These are phyloP conservation scores for Diaporthe batatas DNA, from an alignment of 2,329 filamentous ascomycete species.

Conservation along the genomic window DNA sequence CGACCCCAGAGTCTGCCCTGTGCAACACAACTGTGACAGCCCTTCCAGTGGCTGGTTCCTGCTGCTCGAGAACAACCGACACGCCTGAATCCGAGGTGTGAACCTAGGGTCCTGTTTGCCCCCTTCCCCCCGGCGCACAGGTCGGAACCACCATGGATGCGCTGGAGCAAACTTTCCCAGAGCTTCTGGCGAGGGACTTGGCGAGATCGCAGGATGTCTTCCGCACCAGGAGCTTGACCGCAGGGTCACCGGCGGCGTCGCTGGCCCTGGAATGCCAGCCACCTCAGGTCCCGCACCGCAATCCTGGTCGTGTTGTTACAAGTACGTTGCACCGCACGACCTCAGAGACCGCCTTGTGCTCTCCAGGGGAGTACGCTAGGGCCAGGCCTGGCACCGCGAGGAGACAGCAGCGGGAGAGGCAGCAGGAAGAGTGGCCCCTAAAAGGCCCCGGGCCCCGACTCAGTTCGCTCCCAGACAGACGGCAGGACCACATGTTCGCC, in stretches of 20 bases:
- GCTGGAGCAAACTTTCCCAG: constrained; percentile 64
- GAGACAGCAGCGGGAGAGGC: constrained; percentile 2
- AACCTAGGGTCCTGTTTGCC: constrained; percentile 19
- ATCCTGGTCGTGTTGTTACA: constrained; percentile 35
- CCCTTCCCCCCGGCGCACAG: background rate
- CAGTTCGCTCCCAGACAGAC: constrained; percentile 10
- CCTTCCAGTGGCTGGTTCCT: constrained; percentile 17
- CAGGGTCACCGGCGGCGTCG: constrained; percentile 59
- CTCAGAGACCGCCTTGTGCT: constrained; percentile 39
- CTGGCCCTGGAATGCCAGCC: constrained; percentile 47
- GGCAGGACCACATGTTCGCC: constrained; percentile 19
- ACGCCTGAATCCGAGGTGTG: constrained; percentile 6
- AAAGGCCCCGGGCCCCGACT: constrained; percentile 19
- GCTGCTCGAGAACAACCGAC: constrained; percentile 31
- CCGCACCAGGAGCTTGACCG: constrained; percentile 64
- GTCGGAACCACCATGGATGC: constrained; percentile 28
- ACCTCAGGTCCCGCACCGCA: constrained; percentile 37
- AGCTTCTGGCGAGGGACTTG: constrained; percentile 68
- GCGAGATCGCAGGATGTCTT: constrained; percentile 64
- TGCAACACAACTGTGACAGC: constrained; percentile 27
- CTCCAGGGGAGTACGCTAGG: constrained; percentile 32
- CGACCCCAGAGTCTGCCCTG: constrained; percentile 31
- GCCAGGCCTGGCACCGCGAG: constrained; percentile 26
- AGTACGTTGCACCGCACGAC: constrained; percentile 36
- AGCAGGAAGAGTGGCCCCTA: constrained; percentile 28